phyloP scores from a whole-genome alignment of 2,329 filamentous ascomycete genomes.

The Monilinia aucupariae region DNA sequence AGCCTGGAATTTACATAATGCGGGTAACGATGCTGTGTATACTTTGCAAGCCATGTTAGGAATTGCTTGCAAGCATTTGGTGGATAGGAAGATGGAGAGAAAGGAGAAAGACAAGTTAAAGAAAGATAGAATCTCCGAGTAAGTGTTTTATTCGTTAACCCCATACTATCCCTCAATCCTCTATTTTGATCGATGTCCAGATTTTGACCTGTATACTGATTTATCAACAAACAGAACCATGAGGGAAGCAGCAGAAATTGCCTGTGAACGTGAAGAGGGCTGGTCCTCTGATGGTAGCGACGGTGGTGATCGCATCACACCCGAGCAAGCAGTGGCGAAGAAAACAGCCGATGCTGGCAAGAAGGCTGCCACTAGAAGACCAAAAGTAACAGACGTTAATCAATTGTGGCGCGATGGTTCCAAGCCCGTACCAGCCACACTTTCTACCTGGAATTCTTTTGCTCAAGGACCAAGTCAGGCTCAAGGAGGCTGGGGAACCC shows the following conservation, averaged over 20 bases:
- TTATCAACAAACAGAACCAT: not conserved
- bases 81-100: conserved; percentile 19
- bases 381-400: not conserved
- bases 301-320: conserved; percentile 12
- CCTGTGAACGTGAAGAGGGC: conserved; percentile 11
- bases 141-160: conserved; percentile 1
- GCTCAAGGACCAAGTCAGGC: not conserved
- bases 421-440: not conserved
- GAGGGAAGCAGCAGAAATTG: conserved; percentile 10
- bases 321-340: not conserved
- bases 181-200: not conserved
- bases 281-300: conserved; percentile 17
- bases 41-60: conserved; percentile 69
- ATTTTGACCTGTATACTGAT: not conserved
- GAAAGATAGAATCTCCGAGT: conserved; percentile 23
- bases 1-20: conserved; percentile 71
- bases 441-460: not conserved
- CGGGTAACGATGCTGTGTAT: conserved; percentile 78
- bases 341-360: conserved; percentile 4
- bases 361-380: not conserved
- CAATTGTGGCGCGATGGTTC: not conserved
- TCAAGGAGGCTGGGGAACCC: not conserved
- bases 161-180: not conserved
- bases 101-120: conserved; percentile 21
- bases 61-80: conserved; percentile 43